Percentiles rank a stretch among this genome's conserved stretches.
Conservation (phyloP, 768 basidiomycete genomes). For the Lactifluus piperatus region DNA sequence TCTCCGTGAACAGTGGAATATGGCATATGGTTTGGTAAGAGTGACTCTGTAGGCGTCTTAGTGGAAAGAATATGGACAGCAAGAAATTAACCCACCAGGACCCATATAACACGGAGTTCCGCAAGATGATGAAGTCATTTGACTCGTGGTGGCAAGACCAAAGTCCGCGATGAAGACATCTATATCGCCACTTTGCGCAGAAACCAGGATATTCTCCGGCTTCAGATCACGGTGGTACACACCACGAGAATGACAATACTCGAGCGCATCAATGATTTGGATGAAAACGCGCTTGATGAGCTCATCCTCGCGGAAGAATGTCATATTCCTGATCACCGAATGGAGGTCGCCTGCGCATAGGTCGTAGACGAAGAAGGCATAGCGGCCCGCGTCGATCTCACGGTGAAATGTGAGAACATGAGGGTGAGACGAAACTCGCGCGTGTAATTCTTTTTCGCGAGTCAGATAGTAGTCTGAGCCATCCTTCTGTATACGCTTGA, state of each 20-base stretch:
- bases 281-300: constrained; percentile 6
- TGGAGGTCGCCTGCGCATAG: constrained; percentile 13
- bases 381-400: constrained; percentile 68
- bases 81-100: neutral
- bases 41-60: neutral
- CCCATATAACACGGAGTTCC: constrained; percentile 13
- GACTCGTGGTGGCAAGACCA: constrained; percentile 10
- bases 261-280: constrained; percentile 14
- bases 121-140: constrained; percentile 2
- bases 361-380: constrained; percentile 33
- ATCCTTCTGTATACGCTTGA: constrained; percentile 75
- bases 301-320: constrained; percentile 10
- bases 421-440: constrained; percentile 61
- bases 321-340: neutral
- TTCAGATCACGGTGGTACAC: constrained; percentile 13
- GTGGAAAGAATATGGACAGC: no score
- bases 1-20: constrained; percentile 1
- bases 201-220: constrained; percentile 6
- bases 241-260: constrained; percentile 8
- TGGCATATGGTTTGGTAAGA: neutral
- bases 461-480: constrained; percentile 19
- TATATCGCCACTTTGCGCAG: neutral
- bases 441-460: constrained; percentile 71
- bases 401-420: constrained; percentile 83
- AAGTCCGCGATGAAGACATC: constrained; percentile 11